phyloP scores from a whole-genome alignment of 2,329 filamentous ascomycete species.

The Pseudopithomyces chartarum region DNA sequence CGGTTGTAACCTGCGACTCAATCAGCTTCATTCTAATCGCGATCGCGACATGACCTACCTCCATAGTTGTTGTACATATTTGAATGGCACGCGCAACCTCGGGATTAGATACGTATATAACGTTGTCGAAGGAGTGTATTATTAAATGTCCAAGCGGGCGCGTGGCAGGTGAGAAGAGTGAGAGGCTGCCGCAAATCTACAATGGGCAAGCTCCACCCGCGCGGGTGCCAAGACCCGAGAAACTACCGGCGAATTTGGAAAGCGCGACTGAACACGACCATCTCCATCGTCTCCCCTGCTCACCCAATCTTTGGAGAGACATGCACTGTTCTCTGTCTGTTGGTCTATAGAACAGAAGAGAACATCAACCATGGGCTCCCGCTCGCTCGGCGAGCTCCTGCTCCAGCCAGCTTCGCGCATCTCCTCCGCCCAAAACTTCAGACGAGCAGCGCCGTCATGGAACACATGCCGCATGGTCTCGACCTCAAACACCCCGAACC shows the following conservation, averaged over 20 bases:
- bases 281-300: neutral
- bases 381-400: constrained; percentile 37
- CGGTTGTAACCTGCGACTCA: constrained; percentile 69
- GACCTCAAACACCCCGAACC: constrained; percentile 3
- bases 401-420: constrained; percentile 34
- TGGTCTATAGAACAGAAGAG: neutral
- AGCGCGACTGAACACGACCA: constrained; percentile 17
- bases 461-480: constrained; percentile 17
- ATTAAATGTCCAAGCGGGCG: neutral
- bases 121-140: neutral
- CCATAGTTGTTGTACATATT: constrained; percentile 46
- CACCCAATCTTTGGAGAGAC: neutral
- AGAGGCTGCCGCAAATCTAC: constrained; percentile 13
- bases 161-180: neutral
- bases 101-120: neutral
- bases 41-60: constrained; percentile 23
- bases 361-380: constrained; percentile 30
- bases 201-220: constrained; percentile 21
- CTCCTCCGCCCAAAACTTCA: constrained; percentile 12
- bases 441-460: constrained; percentile 21
- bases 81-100: constrained; percentile 4
- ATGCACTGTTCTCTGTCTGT: neutral
- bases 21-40: constrained; percentile 24
- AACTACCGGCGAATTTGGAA: constrained; percentile 29
- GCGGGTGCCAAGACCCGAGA: constrained; percentile 5